Evolutionary conservation across 306 rosid genomes (phyloP), one percentile per base, ranked within the genome.

Genomic region (Sophora flavescens): DNA sequence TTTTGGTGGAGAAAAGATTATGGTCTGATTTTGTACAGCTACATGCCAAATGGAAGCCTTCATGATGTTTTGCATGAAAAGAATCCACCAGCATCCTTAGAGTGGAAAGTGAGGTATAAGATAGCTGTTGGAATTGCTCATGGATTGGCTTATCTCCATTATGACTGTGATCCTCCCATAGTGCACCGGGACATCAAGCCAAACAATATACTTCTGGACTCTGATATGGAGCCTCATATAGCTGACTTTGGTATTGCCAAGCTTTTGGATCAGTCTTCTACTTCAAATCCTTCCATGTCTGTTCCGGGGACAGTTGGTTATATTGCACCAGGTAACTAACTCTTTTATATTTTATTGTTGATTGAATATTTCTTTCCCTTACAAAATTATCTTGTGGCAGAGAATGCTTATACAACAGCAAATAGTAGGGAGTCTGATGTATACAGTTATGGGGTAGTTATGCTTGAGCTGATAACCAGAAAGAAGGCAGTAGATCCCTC

Each of bases 141-240:
- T 51, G 98, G 93, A 33, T 61, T 94, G 78, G 80, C 85, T 8
- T 92, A 94, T 83, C 95, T 94, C 58, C 97, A 94, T 74, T 78
- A 84, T 56, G 96, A 94, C 79, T 94, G 91, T 53, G 89, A 86
- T 59, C 97, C 96, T 82, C 68, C 88, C 60, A 89, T 94, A 58
- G 88, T 92, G 53, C 97, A 94, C 82, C 83, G 95, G 8, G 98
- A 94, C 84, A 85, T 94, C 86, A 91, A 94, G 68, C 93, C 97
- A 8, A 83, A 60, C 41, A 94, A 94, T 76, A 90, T 94, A 63
- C 97, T 94, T 70, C 58, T 92, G 17, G 97, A 92, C 78, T 79
- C 86, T 28, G 95, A 92, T 15, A 89, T 92, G 98, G 96, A 85
- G 79, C 92, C 97, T 45, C 88, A 79, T 78, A 92, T 95, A 3